Evolutionary conservation across 2,329 filamentous ascomycete species (phyloP), one percentile per base, ranked within the genome.

Genomic region (Penicillium concentricum): DNA sequence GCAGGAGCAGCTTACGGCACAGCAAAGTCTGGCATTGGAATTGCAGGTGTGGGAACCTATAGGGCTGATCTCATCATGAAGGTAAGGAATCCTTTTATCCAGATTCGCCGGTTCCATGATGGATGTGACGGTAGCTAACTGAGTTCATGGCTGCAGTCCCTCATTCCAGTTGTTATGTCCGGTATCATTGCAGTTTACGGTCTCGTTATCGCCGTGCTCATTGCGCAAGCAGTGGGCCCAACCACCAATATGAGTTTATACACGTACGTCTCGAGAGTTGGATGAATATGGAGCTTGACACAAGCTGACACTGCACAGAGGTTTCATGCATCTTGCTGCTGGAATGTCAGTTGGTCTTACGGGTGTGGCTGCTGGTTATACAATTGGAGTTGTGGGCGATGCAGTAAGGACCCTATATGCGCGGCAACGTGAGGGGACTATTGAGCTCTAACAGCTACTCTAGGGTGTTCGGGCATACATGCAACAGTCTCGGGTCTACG

Each of bases 131-230:
- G 28, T 57, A 34, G 53, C 66, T 71, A 57, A 72, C 60, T 10
- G n/a, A 28, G 32, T 47, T 44, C 22, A 39, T 58, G 10, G 30
- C 37, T 52, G 51, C 61, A 81, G 78, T 81, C 78, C 34, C 70
- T 81, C 44, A 79, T 81, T 51, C 79, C 79, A 30, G 79, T 81
- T 51, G 78, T 99, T 81, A 99, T 99, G 94, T 96, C 94, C 68
- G 94, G 94, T 85, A 99, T 99, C 74, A 91, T 99, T 71, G 94
- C 94, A 57, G 94, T 99, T 66, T 99, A 99, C 79, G 91, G 92
- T 50, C 89, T 99, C 67, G 94, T 99, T 70, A 92, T 99, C 67
- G 90, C 93, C 18, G 94, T 99, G 71, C 85, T 99, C 66, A 99
- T 99, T 74, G 91, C 92, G 54, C 89, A 91, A 76, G 91, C 96